These are phyloP conservation scores for Eleusine indica DNA, from an alignment of 176 grass and related monocot species.

Conservation along the genomic window DNA sequence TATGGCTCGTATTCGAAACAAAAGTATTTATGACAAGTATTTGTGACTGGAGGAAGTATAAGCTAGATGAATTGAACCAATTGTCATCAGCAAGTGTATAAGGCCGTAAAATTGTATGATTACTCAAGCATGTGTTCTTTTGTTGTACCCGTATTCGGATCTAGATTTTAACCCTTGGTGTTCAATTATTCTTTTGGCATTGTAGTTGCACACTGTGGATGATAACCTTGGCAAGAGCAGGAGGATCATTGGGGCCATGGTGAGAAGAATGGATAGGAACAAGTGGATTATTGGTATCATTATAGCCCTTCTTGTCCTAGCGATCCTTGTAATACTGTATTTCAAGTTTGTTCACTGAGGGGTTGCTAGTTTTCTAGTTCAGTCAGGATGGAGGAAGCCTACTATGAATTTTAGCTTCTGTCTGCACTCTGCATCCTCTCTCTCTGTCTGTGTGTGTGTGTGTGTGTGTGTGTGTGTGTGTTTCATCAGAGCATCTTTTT, in stretches of 20 bases:
- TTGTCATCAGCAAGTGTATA: not conserved
- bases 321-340: slow-evolving; percentile 70
- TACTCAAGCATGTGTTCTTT: not conserved
- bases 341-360: slow-evolving; percentile 75
- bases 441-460: not conserved
- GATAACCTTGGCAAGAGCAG: slow-evolving; percentile 73
- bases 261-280: slow-evolving; percentile 85
- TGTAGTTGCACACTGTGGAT: slow-evolving; percentile 68
- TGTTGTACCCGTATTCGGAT: not conserved
- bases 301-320: slow-evolving; percentile 57
- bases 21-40: not conserved
- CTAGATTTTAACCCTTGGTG: not conserved
- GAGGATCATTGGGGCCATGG: slow-evolving; percentile 72
- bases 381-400: not conserved
- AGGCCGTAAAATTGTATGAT: not conserved
- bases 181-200: not conserved
- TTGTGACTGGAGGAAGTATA: not conserved
- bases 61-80: slow-evolving; percentile 17
- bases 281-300: slow-evolving; percentile 86
- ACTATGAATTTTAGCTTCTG: not conserved
- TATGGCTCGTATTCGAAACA: no score
- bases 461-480: not conserved
- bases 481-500: not conserved
- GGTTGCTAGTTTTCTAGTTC: not conserved
- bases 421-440: not conserved